Base-by-base conservation (phyloP, 1,284 basidiomycete species). In the Tremellales sp. region DNA sequence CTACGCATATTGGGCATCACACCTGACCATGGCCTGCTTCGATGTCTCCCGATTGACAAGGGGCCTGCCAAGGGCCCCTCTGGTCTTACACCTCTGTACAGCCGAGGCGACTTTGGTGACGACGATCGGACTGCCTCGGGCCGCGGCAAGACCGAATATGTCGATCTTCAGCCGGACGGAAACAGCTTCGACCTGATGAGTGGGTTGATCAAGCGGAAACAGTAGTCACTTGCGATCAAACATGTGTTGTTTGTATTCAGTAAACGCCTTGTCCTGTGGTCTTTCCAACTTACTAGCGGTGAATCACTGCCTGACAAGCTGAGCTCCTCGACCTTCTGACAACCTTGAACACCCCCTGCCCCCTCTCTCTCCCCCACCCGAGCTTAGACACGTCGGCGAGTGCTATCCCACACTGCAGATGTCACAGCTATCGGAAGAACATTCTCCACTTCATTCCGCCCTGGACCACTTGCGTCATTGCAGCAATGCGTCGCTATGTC, bases 121-220 rank as follows among this genome's bases (percentile, higher is more conserved):
- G 63, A 70, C 40, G 71, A 72, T 55, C 52, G 68, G 15, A 49
- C 49, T 35, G 37, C 21, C 19, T 52, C 46, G 31, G 45, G 44
- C 11, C 21, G 45, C 15, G 45, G 49, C 21, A 56, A 46, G 26
- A 43, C 53, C 25, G 59, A 65, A 41, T 79, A 70, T 45, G 76
- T 83, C 37, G 81, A 84, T 61, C 65, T 84, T 19, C 94, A 97
- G 72, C 96, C 94, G 2, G 92, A 97, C 65, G 91, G 93, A 25
- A 99, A 99, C 70, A 89, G 88, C 65, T 97, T 98, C 64, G 94
- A 97, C 72, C 80, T 97, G 65, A 87, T 97, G 84, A 81, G 84
- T 46, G 89, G 90, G 25, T 74, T 98, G 68, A 92, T 98, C 65
- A 83, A 79, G 74, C 73, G 78, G 19, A 88, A 87, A 71, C 56